A percentile compares a stretch with the other conserved stretches of the same genome.
Conservation (phyloP, 371 early-diverging fungal genomes). For the Apophysomyces elegans region DNA sequence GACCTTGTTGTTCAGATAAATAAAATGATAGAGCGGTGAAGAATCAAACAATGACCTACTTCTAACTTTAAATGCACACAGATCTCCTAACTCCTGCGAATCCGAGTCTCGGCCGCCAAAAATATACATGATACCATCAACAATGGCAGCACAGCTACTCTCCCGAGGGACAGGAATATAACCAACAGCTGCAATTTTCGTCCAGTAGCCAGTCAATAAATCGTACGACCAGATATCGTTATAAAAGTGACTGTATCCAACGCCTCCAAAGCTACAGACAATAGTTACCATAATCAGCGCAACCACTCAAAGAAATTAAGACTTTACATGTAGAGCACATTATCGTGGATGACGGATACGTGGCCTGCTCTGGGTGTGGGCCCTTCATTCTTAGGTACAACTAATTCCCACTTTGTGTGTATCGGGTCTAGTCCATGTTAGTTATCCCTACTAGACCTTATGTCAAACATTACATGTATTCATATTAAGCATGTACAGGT, state of each 20-base stretch:
- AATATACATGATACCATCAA: slow-evolving; percentile 77
- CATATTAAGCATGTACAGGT: slow-evolving; percentile 70
- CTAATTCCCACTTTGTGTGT: slow-evolving; percentile 57
- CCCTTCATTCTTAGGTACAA: slow-evolving; percentile 52
- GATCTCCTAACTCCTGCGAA: slow-evolving; percentile 66
- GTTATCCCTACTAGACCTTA: neutral
- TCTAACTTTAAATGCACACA: slow-evolving; percentile 73
- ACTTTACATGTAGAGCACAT: slow-evolving; percentile 65
- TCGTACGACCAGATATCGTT: slow-evolving; percentile 82
- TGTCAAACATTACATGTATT: slow-evolving; percentile 52
- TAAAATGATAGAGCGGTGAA: neutral
- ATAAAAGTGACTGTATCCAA: slow-evolving; percentile 65
- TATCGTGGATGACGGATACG: slow-evolving; percentile 57
- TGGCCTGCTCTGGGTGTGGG: slow-evolving; percentile 68
- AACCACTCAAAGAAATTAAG: neutral
- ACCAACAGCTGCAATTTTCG: slow-evolving; percentile 64
- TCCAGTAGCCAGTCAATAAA: slow-evolving; percentile 60
- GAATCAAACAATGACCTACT: slow-evolving; percentile 37
- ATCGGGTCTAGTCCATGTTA: slow-evolving; percentile 22
- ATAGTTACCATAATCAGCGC: slow-evolving; percentile 9
- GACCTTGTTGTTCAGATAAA: slow-evolving; percentile 33
- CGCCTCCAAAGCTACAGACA: slow-evolving; percentile 70
- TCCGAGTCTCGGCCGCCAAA: slow-evolving; percentile 72
- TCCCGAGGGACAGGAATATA: slow-evolving; percentile 72
- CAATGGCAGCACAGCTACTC: slow-evolving; percentile 67